Evolutionary conservation across 495 filamentous ascomycete species (phyloP).

Genomic region (Cercophora scortea): DNA sequence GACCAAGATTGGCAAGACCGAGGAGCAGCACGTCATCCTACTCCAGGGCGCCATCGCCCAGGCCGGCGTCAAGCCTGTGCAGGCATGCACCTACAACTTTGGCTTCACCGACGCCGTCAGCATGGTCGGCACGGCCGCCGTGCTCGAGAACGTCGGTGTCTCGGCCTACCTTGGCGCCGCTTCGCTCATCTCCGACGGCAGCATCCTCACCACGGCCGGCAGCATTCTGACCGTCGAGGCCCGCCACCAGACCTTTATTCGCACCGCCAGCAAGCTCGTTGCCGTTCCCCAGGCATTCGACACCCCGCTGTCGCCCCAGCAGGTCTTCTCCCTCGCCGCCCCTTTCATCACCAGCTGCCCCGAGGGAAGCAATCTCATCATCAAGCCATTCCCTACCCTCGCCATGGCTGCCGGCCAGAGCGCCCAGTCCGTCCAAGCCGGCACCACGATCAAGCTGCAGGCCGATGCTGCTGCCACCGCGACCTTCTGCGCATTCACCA

Average conservation of each 20-base stretch:
- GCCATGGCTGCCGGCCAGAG: constrained; percentile 37
- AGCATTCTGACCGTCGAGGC: constrained; percentile 55
- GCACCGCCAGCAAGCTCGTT: constrained; percentile 33
- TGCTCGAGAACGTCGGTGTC: constrained; percentile 56
- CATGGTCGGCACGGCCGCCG: constrained; percentile 52
- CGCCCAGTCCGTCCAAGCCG: constrained; percentile 36
- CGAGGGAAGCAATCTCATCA: constrained; percentile 45
- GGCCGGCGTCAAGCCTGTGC: constrained; percentile 47
- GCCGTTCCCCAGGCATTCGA: constrained; percentile 55
- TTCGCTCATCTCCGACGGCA: constrained; percentile 42
- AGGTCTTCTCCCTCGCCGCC: constrained; percentile 57
- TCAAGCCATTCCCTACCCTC: constrained; percentile 50
- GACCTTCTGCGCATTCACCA: constrained; percentile 50
- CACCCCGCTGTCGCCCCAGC: constrained; percentile 46
- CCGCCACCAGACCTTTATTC: constrained; percentile 55
- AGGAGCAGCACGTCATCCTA: constrained; percentile 49
- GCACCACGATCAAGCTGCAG: constrained; percentile 32
- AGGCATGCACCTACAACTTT: constrained; percentile 56
- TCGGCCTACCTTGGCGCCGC: constrained; percentile 57
- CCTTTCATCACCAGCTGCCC: constrained; percentile 56
- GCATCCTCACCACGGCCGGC: constrained; percentile 48
- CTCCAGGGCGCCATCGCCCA: constrained; percentile 47
- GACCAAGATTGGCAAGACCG: constrained; percentile 43
- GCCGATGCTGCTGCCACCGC: constrained; percentile 34
- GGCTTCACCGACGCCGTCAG: constrained; percentile 49